Base-by-base conservation (phyloP, 1,284 basidiomycete species). In the Volvariella surrecta region DNA sequence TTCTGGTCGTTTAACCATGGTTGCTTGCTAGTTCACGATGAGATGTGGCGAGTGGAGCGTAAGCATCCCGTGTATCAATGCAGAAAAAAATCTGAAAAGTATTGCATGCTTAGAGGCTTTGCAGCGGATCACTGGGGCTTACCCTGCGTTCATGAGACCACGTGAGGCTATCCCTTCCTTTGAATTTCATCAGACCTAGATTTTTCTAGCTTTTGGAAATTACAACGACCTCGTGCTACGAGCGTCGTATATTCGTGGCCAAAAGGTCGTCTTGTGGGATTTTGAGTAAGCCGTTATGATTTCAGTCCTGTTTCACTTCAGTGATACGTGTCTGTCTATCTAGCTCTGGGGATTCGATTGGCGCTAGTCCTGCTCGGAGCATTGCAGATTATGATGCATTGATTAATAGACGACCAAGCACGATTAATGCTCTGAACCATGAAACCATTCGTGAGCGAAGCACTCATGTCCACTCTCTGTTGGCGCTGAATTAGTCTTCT, bases 201-300 rank as follows among this genome's bases (percentile, higher is more conserved):
- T 22, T 39, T 44, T 40, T 39, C 15, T 30, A 66, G 62, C 65
- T 9, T 67, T 61, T 44, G 64, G 64, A 15, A 58, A 48, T 35
- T 67, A 67, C 56, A 72, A 74, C 56, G 61, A 69, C 50, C 59
- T 57, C 6, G 69, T 71, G 7, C 57, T 67, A 18, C 49, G 63
- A 35, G 68, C 66, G 11, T 62, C 73, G 15, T 47, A 45, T 35
- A 48, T 54, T 21, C 51, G 56, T 34, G 53, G 57, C 7, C 58
- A 62, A 49, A 58, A 45, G 9, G 46, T 67, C 19, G 59, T 63
- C 3, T 46, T 57, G 32, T 68, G 66, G 67, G 64, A 68, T 49
- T 66, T 70, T 31, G 67, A 66, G 56, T 68, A 47, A 28, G 53
- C 51, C 6, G 8, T 43, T 22, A 22, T 28, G 24, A 21, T 19